Percentiles rank a stretch among this genome's conserved stretches.
Evolutionary conservation across 2,329 filamentous ascomycete genomes (phyloP).

Genomic region (Colletotrichum tamarilloi): DNA sequence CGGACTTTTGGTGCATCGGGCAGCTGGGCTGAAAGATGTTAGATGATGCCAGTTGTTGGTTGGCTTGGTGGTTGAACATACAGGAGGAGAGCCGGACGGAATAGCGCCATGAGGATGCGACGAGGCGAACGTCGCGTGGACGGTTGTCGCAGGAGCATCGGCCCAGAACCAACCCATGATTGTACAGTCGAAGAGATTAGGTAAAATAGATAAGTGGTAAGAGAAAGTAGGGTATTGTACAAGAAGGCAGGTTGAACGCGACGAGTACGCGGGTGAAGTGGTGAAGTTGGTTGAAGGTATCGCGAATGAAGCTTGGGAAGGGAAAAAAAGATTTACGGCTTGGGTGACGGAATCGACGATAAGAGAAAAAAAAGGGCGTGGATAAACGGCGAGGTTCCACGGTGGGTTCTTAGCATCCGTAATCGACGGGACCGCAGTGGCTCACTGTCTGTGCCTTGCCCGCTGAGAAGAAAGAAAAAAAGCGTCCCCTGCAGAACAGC

Average conservation of each 20-base stretch:
- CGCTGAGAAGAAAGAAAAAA: background rate
- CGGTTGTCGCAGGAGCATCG: slow-evolving; percentile 53
- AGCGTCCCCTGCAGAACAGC: background rate
- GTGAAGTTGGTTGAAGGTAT: background rate
- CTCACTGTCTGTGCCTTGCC: background rate
- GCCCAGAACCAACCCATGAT: slow-evolving; percentile 75
- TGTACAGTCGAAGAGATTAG: slow-evolving; percentile 19
- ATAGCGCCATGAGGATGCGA: slow-evolving; percentile 39
- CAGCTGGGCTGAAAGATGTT: slow-evolving; percentile 58
- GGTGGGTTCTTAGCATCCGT: background rate
- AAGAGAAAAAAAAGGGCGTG: slow-evolving; percentile 16
- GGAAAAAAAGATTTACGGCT: slow-evolving; percentile 35
- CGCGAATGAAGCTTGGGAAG: background rate
- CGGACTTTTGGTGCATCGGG: slow-evolving; percentile 67
- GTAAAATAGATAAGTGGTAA: background rate
- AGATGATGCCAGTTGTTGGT: slow-evolving; percentile 25
- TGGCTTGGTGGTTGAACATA: slow-evolving; percentile 42
- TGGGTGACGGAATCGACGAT: slow-evolving; percentile 7
- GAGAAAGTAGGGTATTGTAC: background rate
- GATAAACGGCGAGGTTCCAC: slow-evolving; percentile 3
- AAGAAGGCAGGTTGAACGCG: background rate
- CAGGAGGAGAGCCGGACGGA: slow-evolving; percentile 48
- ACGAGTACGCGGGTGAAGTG: background rate
- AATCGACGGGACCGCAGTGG: slow-evolving; percentile 15
- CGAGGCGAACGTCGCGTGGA: slow-evolving; percentile 32